These are phyloP conservation scores for Cardamine occulta DNA, from an alignment of 345 rosid genomes.

Conservation along the genomic window DNA sequence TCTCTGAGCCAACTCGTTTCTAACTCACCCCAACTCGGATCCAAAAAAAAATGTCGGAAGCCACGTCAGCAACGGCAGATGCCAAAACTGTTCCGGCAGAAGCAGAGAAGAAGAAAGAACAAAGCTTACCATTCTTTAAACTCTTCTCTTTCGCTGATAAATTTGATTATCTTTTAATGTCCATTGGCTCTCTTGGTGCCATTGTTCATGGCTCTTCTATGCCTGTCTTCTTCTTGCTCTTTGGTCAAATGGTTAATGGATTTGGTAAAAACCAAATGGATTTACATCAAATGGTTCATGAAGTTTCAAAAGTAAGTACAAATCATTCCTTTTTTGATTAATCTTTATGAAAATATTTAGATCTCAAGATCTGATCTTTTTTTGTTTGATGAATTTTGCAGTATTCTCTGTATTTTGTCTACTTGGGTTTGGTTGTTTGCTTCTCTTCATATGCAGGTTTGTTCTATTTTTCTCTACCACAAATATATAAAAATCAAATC, in stretches of 20 bases:
- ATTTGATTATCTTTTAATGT: conserved; percentile 80
- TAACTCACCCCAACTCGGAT: conserved; percentile 18
- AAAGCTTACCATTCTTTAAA: conserved; percentile 86
- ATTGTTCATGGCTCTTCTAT: conserved; percentile 92
- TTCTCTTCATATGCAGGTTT: conserved; percentile 95
- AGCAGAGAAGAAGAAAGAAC: conserved; percentile 95
- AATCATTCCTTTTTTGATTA: background rate
- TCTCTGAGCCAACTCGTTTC: conserved; percentile 31
- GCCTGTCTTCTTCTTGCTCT: conserved; percentile 95
- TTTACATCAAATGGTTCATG: conserved; percentile 85
- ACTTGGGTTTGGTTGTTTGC: conserved; percentile 96
- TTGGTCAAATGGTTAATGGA: conserved; percentile 98
- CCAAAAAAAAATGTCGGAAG: conserved; percentile 60
- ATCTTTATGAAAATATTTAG: conserved; percentile 22
- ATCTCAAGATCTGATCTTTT: conserved; percentile 54
- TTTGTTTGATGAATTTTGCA: conserved; percentile 46
- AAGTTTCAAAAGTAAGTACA: conserved; percentile 91
- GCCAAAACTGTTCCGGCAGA: conserved; percentile 61
- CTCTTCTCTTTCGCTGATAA: conserved; percentile 97
- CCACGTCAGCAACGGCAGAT: conserved; percentile 41
- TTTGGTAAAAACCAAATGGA: conserved; percentile 96
- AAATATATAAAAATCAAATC: background rate
- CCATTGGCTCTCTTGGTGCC: conserved; percentile 83
- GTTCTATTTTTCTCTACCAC: conserved; percentile 5
- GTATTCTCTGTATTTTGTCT: conserved; percentile 96